Base-by-base conservation (phyloP, 2,329 filamentous ascomycete genomes). In the Neobulgaria alba region DNA sequence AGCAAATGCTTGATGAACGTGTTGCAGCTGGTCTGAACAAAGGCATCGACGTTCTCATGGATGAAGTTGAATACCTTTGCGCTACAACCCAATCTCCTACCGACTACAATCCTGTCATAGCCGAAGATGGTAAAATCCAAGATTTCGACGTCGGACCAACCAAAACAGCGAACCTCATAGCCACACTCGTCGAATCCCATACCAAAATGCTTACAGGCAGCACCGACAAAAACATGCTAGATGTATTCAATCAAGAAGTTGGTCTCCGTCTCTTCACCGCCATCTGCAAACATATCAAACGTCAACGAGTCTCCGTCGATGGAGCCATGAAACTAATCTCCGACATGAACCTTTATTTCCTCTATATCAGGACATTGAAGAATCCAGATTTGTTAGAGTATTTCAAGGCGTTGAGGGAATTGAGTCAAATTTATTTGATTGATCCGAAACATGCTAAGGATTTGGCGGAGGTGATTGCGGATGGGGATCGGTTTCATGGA, bases 171-270 rank as follows among this genome's bases (percentile, higher is more conserved):
- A 72, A 68, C 49, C 80, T 82, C 38, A 80, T 98, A 36, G 85
- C 95, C 18, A 80, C 87, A 31, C 77, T 96, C 30, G 85, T 96
- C 10, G 82, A 81, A 16, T 82, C 82, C 12, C 92, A 98, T 61
- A 96, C 89, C 1, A 79, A 75, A 58, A 95, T 98, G 87, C 73
- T 98, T 10, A 77, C 85, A 3, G 92, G 92, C 47, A 94, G 86
- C 59, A 96, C 90, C 1, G 92, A 98, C 61, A 98, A 98, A 69
- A 90, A 86, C 47, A 94, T 95, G 73, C 79, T 98, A 18, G 92
- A 98, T 58, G 92, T 98, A 10, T 98, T 98, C 71, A 95, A 95
- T 62, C 87, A 92, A 63, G 92, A 98, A 66, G 90, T 98, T 18
- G 92, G 92, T 1, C 75, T 95, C 49, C 83, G 92, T 18, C 74